A percentile compares a stretch with the other conserved stretches of the same genome.
phyloP scores from a whole-genome alignment of 352 stramenopile genomes.

The Phytophthora lateralis region DNA sequence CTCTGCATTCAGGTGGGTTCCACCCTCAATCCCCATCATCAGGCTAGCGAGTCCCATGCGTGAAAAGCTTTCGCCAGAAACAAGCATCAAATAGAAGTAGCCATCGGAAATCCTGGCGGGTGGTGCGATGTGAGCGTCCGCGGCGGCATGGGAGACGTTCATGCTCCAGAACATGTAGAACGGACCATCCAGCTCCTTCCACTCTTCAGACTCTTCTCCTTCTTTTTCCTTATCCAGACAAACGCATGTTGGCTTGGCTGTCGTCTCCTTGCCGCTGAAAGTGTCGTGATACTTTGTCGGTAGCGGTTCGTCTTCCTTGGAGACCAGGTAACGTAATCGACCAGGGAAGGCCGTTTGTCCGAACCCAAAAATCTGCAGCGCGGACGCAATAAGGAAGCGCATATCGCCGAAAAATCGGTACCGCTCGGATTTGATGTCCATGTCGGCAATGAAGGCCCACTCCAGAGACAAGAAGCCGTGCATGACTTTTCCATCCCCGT shows the following conservation, averaged over 20 bases:
- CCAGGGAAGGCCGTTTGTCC: slow-evolving; percentile 42
- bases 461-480: slow-evolving; percentile 86
- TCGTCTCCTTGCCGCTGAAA: slow-evolving; percentile 11
- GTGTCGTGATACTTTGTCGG: slow-evolving; percentile 47
- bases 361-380: slow-evolving; percentile 50
- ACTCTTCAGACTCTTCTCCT: slow-evolving; percentile 22
- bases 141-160: slow-evolving; percentile 57
- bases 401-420: slow-evolving; percentile 60
- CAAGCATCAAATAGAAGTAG: slow-evolving; percentile 64
- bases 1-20: slow-evolving; percentile 45
- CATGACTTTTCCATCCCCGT: slow-evolving; percentile 54
- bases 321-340: slow-evolving; percentile 45
- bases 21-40: slow-evolving; percentile 61
- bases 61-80: slow-evolving; percentile 46
- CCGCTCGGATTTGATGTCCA: slow-evolving; percentile 77
- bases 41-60: slow-evolving; percentile 45
- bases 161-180: slow-evolving; percentile 73
- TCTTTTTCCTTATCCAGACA: slow-evolving; percentile 30
- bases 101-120: slow-evolving; percentile 55
- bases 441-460: slow-evolving; percentile 83
- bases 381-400: slow-evolving; percentile 56
- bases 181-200: slow-evolving; percentile 46
- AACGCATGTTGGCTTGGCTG: slow-evolving; percentile 27
- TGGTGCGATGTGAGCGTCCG: slow-evolving; percentile 53
- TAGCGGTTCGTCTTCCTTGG: slow-evolving; percentile 31